Conservation (phyloP, 768 basidiomycete species). For the Psilocybe subaeruginosa region DNA sequence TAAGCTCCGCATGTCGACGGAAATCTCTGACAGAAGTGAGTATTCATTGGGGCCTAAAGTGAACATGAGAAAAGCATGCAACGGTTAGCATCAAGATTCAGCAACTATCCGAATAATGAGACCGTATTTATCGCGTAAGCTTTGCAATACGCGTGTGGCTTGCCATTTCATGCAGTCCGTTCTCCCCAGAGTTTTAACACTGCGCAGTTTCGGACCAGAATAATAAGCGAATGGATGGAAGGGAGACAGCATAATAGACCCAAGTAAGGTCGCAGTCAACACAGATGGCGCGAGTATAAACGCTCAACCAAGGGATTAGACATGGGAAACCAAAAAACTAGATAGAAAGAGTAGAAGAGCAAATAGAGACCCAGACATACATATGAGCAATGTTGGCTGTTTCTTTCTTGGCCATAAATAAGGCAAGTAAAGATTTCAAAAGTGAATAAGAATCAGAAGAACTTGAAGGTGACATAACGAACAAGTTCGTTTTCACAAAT, state of each 20-base stretch:
- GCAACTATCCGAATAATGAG: conserved; percentile 60
- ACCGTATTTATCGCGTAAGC: conserved; percentile 55
- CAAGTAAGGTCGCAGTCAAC: conserved; percentile 14
- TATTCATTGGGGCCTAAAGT: conserved; percentile 44
- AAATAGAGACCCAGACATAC: background rate
- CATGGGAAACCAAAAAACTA: background rate
- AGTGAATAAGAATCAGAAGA: no score
- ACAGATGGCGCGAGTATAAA: background rate
- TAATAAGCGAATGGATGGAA: conserved; percentile 49
- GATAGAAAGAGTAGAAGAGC: background rate
- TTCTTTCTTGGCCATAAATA: conserved; percentile 18
- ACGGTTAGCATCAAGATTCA: background rate
- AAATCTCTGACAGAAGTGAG: conserved; percentile 34
- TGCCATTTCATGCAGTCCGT: conserved; percentile 35
- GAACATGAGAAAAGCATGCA: background rate
- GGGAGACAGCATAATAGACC: conserved; percentile 38
- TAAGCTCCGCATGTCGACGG: conserved; percentile 36
- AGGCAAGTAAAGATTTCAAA: background rate
- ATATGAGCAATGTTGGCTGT: conserved; percentile 13
- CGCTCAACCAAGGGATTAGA: background rate
- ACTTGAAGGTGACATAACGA: no score
- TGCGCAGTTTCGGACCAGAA: conserved; percentile 56
- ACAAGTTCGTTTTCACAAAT: background rate
- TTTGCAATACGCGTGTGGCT: conserved; percentile 46
- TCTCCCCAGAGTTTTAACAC: conserved; percentile 42